Evolutionary conservation across 345 rosid species (phyloP).

Genomic region (Eutrema heterophyllum): DNA sequence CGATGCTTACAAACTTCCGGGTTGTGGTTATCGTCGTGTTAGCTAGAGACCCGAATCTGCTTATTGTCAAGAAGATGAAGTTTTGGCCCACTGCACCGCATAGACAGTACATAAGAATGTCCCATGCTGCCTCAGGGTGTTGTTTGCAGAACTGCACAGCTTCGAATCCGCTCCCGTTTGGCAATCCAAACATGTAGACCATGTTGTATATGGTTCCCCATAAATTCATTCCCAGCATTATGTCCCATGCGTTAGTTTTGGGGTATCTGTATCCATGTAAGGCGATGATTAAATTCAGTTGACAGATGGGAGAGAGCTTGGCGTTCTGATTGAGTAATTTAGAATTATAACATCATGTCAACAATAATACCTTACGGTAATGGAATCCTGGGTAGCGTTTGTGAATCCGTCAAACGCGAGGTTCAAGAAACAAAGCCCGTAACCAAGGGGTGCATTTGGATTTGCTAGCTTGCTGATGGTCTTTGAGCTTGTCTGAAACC

Average conservation of each 20-base stretch:
- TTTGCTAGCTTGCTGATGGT: slow-evolving; percentile 90
- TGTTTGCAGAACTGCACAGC: slow-evolving; percentile 79
- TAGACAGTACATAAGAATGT: slow-evolving; percentile 84
- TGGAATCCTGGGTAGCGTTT: slow-evolving; percentile 96
- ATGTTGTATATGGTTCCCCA: slow-evolving; percentile 96
- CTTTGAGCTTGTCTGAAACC: slow-evolving; percentile 84
- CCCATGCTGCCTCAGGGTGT: slow-evolving; percentile 95
- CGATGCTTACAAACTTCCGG: slow-evolving; percentile 91
- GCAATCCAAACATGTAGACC: slow-evolving; percentile 89
- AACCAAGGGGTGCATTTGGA: slow-evolving; percentile 96
- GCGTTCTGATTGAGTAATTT: background rate
- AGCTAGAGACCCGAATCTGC: slow-evolving; percentile 91
- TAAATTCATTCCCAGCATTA: slow-evolving; percentile 96
- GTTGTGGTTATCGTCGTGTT: slow-evolving; percentile 97
- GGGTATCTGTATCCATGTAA: slow-evolving; percentile 43
- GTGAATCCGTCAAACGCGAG: slow-evolving; percentile 98
- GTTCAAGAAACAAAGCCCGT: slow-evolving; percentile 85
- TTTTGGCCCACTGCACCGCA: slow-evolving; percentile 98
- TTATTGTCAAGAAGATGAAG: slow-evolving; percentile 90
- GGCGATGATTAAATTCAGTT: background rate
- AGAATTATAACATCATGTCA: background rate
- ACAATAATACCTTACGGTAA: slow-evolving; percentile 56
- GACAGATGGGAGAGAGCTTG: background rate
- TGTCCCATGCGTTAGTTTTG: slow-evolving; percentile 92
- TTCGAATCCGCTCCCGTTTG: slow-evolving; percentile 69